These are phyloP conservation scores for Sherardia arvensis DNA, from an alignment of 257 asterid genomes.

Conservation along the genomic window DNA sequence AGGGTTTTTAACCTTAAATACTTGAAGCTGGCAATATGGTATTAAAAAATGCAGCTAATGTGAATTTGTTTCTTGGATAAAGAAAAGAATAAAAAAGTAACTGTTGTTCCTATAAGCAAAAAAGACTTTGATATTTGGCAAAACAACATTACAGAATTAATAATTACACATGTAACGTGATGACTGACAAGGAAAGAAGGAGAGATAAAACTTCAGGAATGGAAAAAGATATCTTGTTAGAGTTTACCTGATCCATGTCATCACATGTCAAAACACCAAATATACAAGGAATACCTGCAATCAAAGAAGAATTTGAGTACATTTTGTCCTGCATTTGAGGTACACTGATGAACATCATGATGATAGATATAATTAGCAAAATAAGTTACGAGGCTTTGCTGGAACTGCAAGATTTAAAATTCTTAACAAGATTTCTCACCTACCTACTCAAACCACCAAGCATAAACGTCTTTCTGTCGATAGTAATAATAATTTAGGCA, in stretches of 20 bases:
- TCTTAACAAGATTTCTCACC: neutral
- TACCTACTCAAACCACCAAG: neutral
- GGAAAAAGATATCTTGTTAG: neutral
- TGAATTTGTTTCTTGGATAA: neutral
- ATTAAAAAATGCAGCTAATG: neutral
- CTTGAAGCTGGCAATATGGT: neutral
- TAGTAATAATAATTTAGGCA: neutral
- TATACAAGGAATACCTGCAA: constrained; percentile 89
- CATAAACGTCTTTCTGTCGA: neutral
- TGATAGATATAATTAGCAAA: neutral
- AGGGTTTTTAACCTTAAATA: neutral
- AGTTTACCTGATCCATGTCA: constrained; percentile 77
- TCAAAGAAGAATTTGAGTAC: constrained; percentile 3
- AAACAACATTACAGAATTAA: neutral
- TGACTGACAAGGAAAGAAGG: neutral
- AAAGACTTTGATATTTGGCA: neutral
- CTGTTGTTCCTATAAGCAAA: neutral
- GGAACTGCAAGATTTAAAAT: neutral
- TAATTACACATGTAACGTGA: neutral
- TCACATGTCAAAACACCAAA: constrained; percentile 89
- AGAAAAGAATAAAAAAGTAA: neutral
- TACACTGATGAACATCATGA: neutral
- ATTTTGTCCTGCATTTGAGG: constrained; percentile 4
- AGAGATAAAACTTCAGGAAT: neutral
- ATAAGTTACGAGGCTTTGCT: neutral